A percentile compares a stretch with the other conserved stretches of the same genome.
These are phyloP conservation scores for Rhinocladiella mackenziei DNA, from an alignment of 2,329 filamentous ascomycete genomes.

Conservation along the genomic window DNA sequence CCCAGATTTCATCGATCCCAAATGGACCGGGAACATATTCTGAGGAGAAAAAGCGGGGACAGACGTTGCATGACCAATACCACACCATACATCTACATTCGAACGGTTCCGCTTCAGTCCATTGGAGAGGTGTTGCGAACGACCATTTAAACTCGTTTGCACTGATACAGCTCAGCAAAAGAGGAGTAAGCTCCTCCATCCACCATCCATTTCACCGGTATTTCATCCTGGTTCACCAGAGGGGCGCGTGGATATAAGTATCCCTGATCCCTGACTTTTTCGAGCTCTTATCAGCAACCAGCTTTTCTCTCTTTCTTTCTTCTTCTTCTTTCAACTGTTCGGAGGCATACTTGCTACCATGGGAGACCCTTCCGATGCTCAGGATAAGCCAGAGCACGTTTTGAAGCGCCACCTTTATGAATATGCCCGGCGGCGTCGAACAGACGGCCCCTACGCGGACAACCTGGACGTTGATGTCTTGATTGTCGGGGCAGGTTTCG, in stretches of 20 bases:
- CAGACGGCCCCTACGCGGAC: conserved; percentile 23
- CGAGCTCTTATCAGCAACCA: no score
- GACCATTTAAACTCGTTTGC: neutral
- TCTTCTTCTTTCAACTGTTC: no score
- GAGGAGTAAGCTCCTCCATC: no score
- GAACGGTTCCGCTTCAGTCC: conserved; percentile 12
- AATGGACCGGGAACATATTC: neutral
- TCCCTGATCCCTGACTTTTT: neutral
- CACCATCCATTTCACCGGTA: conserved; percentile 20
- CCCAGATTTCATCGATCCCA: conserved; percentile 13
- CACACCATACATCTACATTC: conserved; percentile 3
- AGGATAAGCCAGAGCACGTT: conserved; percentile 20
- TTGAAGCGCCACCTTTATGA: conserved; percentile 21
- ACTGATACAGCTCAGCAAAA: no score
- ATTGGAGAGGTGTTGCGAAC: conserved; percentile 4
- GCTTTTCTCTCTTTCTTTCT: no score
- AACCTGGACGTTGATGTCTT: conserved; percentile 31
- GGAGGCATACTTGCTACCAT: conserved; percentile 10
- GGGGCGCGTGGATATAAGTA: conserved; percentile 10
- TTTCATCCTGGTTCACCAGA: neutral
- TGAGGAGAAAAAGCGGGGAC: conserved; percentile 20
- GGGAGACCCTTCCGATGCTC: conserved; percentile 20
- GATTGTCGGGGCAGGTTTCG: conserved; percentile 33
- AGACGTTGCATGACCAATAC: neutral
- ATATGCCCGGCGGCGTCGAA: conserved; percentile 17